Conservation (phyloP, 768 basidiomycete species). For the Lyophyllum shimeji region DNA sequence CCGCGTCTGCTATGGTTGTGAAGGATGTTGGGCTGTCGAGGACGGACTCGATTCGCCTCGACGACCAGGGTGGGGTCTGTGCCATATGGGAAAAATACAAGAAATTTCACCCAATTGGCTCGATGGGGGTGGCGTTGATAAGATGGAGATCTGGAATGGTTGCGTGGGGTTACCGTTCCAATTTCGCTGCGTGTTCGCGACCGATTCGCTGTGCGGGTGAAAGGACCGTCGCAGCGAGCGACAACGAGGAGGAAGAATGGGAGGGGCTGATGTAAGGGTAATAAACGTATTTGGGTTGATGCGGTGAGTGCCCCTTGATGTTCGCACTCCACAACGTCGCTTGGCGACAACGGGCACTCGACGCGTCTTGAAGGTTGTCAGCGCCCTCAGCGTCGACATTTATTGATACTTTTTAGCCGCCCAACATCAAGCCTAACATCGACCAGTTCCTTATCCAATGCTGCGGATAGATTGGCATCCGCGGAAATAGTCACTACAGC, state of each 20-base stretch:
- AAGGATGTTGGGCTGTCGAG: slow-evolving; percentile 10
- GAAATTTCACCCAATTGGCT: slow-evolving; percentile 1
- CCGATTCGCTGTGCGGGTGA: background rate
- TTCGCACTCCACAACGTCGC: slow-evolving; percentile 5
- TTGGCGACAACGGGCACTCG: slow-evolving; percentile 13
- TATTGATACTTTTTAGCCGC: slow-evolving; percentile 3
- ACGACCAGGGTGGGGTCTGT: slow-evolving; percentile 12
- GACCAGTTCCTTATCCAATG: background rate
- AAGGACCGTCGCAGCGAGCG: background rate
- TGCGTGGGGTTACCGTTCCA: slow-evolving; percentile 1
- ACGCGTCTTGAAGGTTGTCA: background rate
- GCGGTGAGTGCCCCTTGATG: slow-evolving; percentile 9
- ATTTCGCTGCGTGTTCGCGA: background rate
- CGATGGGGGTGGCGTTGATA: slow-evolving; percentile 10
- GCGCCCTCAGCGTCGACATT: background rate
- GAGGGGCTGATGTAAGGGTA: background rate
- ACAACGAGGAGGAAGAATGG: slow-evolving; percentile 1
- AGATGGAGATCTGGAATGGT: slow-evolving; percentile 7
- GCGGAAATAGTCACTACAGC: background rate
- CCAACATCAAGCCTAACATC: background rate
- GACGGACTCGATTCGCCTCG: slow-evolving; percentile 11
- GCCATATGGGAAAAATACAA: slow-evolving; percentile 19
- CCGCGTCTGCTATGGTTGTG: slow-evolving; percentile 4
- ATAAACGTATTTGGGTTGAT: slow-evolving; percentile 1
- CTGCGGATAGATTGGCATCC: background rate